Conservation (phyloP, 1,139 yeast genomes). For the Lodderomyces beijingensis region DNA sequence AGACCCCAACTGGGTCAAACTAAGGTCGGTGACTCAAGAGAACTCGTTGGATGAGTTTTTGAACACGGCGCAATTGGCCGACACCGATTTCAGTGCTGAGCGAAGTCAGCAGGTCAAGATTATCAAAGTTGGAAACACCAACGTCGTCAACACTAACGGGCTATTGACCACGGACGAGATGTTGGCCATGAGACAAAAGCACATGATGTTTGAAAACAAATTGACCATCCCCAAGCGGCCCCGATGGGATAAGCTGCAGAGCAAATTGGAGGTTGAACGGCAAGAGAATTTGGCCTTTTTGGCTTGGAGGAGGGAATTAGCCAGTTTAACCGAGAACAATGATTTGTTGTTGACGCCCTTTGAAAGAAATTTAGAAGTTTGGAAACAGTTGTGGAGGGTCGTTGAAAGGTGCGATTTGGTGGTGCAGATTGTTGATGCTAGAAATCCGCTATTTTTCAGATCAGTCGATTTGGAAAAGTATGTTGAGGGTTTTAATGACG, state of each 20-base stretch:
- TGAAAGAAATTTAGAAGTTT: conserved; percentile 94
- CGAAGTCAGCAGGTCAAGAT: conserved; percentile 79
- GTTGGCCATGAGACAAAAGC: conserved; percentile 56
- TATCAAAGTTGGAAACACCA: conserved; percentile 66
- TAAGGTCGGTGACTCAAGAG: conserved; percentile 93
- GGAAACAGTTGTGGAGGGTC: conserved; percentile 99
- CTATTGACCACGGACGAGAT: conserved; percentile 68
- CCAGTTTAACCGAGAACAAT: conserved; percentile 72
- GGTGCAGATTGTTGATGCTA: conserved; percentile 96
- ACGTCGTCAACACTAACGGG: conserved; percentile 41
- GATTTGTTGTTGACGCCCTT: conserved; percentile 92
- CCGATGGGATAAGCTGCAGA: conserved; percentile 68
- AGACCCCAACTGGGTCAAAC: conserved; percentile 84
- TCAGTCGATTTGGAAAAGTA: conserved; percentile 85
- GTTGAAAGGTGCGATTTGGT: conserved; percentile 91
- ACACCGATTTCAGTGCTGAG: conserved; percentile 94
- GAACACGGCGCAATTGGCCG: conserved; percentile 92
- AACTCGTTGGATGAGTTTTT: conserved; percentile 90
- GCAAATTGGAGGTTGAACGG: conserved; percentile 75
- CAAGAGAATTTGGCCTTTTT: conserved; percentile 88
- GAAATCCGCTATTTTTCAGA: conserved; percentile 88
- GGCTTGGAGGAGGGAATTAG: conserved; percentile 90
- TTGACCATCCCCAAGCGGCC: conserved; percentile 97
- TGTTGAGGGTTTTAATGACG: conserved; percentile 65
- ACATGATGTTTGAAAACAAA: conserved; percentile 69